Base-by-base conservation (phyloP, 495 filamentous ascomycete genomes). In the Penicillium lagena region DNA sequence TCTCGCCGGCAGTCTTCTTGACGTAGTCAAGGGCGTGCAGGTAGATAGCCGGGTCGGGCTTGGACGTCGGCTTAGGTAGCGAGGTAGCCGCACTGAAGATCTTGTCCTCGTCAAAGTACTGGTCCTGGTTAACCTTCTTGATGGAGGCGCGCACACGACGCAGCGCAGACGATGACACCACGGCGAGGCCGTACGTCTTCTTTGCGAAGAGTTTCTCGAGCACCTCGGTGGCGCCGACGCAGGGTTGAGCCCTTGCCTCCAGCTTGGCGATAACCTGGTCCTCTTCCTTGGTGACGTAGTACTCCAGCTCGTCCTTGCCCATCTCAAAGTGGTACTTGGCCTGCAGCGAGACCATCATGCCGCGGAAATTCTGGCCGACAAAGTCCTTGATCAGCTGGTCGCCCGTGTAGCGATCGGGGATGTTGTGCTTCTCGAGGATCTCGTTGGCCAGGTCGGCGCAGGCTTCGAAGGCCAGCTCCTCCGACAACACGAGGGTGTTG, bases 281-380 rank as follows among this genome's bases (percentile, higher is more conserved):
- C 53, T 93, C 84, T 66, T 96, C 90, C 47, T 73, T 75, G 51
- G 68, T 76, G 38, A 95, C 90, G 63, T 89, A 95, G 12, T 53
- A 60, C 58, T 93, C 82, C 14, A 91, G 64, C 58, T 95, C 86
- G 3, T 77, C 81, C 15, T 72, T 59, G 4, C 63, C 52, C 67
- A 95, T 73, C 31, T 74, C 67, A 66, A 95, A 90, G 52, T 72
- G 67, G 73, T 83, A 85, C 66, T 88, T 90, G 62, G 79, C 70
- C 67, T 87, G 82, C 43, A 95, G 78, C 47, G 78, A 80, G 35
- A 73, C 48, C 66, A 87, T 76, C 89, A 95, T 95, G 61, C 89
- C 87, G 52, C 90, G 89, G 78, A 96, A 96, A 76, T 95, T 95
- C 63, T 91, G 86, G 55, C 90, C 90, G 62, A 95, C 90, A 58